Evolutionary conservation across 169 alveolate species (phyloP).

Genomic region (Plasmodium adleri): DNA sequence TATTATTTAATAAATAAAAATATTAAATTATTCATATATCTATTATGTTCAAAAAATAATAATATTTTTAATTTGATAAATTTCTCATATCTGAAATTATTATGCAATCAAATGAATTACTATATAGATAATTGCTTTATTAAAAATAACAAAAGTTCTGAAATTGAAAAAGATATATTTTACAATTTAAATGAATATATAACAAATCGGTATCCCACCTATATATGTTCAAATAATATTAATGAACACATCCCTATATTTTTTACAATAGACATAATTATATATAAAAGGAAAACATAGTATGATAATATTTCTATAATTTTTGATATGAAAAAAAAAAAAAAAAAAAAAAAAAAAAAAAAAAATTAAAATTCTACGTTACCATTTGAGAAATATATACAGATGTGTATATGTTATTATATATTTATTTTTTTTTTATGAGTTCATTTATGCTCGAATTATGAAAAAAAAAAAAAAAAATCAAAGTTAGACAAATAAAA

Average conservation of each 20-base stretch:
- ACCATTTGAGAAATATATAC: too few species aligned
- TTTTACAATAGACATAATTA: constrained; percentile 49
- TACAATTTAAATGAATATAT: constrained; percentile 19
- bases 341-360: background rate
- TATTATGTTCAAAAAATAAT: constrained; percentile 19
- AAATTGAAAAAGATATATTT: constrained; percentile 62
- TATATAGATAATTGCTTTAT: background rate
- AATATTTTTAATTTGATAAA: constrained; percentile 16
- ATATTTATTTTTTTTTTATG: too few species aligned
- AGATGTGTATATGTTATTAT: too few species aligned
- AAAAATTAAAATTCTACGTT: background rate
- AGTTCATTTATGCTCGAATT: too few species aligned
- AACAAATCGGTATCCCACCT: constrained; percentile 13
- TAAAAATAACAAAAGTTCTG: constrained; percentile 34
- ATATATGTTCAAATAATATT: background rate
- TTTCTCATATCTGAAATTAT: constrained; percentile 30
- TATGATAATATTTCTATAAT: background rate
- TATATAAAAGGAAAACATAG: constrained; percentile 11
- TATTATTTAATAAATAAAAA: constrained; percentile 8
- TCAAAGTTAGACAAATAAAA: too few species aligned
- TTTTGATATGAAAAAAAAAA: background rate
- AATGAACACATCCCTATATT: background rate
- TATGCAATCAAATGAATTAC: constrained; percentile 10
- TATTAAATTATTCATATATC: background rate
- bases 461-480: too few species aligned